Evolutionary conservation across 352 stramenopile species (phyloP), one percentile per base, ranked within the genome.

Genomic region (Peronospora destructor): DNA sequence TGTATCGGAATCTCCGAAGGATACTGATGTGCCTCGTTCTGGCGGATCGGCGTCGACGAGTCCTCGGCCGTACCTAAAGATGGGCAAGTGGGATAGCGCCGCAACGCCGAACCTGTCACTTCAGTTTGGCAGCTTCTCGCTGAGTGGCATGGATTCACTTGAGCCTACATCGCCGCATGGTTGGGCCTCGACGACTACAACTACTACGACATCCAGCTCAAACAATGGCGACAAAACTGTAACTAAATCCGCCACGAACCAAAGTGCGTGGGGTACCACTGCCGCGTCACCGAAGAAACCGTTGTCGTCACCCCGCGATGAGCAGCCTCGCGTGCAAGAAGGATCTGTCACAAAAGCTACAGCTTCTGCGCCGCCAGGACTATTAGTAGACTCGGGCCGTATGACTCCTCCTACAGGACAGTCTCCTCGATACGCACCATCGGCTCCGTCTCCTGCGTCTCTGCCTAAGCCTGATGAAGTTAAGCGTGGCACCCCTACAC

Each of bases 71-170:
- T 91, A 91, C 56, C 67, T 93, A 3, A 89, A 87, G 53, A 81
- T 93, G 61, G 83, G 83, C 46, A 85, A 84, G 44, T 93, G 83
- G 83, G 83, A 91, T 32, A 85, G 56, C 35, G 73, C 67, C 7
- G 76, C 69, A 9, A 59, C 75, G 13, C 61, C 77, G 3, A 88
- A 91, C 56, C 52, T 93, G 17, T 87, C 79, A 38, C 71, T 93
- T 28, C 83, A 93, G 61, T 93, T 93, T 65, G 83, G 83, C 10
- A 93, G 83, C 65, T 93, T 93, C 19, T 93, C 83, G 16, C 57
- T 93, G 19, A 87, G 76, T 45, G 79, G 75, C 4, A 69, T 79
- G 23, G 79, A 88, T 4, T 49, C 70, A 35, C 34, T 56, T 17
- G 76, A 88, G 41, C 44, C 80, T 6, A 69, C 76, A n/a, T 85